Percentiles rank a stretch among this genome's conserved stretches.
Conservation (phyloP, 1,284 basidiomycete genomes). For the Irpex rosettiformis region DNA sequence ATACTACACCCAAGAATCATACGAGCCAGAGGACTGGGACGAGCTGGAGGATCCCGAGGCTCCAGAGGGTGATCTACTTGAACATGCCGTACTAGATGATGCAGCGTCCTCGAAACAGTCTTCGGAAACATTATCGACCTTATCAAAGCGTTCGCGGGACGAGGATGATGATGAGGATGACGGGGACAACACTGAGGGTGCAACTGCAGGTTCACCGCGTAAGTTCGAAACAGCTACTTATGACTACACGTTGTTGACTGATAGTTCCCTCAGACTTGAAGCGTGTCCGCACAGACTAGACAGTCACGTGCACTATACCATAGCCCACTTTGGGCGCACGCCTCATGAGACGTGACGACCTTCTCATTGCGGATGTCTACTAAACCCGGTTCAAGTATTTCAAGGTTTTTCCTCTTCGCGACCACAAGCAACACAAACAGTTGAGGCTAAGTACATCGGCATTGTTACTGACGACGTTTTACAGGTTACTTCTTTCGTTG, state of each 20-base stretch:
- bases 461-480: background rate
- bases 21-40: constrained; percentile 7
- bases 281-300: background rate
- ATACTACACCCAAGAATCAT: background rate
- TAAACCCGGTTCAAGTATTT: too few relatives aligned
- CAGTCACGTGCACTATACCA: too few relatives aligned
- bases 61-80: background rate
- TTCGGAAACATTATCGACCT: constrained; percentile 13
- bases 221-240: background rate
- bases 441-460: background rate
- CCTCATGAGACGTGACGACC: background rate
- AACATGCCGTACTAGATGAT: constrained; percentile 1
- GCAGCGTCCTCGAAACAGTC: constrained; percentile 9
- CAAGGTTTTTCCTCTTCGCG: background rate
- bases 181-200: background rate
- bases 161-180: constrained; percentile 14
- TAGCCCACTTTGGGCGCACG: background rate
- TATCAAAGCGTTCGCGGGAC: constrained; percentile 13
- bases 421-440: background rate
- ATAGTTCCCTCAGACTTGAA: background rate
- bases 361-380: background rate
- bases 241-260: background rate
- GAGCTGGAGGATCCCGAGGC: constrained; percentile 8
- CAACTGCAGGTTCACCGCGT: constrained; percentile 9
- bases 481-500: background rate